phyloP scores from a whole-genome alignment of 1,284 basidiomycete species.

The Malassezia restricta region DNA sequence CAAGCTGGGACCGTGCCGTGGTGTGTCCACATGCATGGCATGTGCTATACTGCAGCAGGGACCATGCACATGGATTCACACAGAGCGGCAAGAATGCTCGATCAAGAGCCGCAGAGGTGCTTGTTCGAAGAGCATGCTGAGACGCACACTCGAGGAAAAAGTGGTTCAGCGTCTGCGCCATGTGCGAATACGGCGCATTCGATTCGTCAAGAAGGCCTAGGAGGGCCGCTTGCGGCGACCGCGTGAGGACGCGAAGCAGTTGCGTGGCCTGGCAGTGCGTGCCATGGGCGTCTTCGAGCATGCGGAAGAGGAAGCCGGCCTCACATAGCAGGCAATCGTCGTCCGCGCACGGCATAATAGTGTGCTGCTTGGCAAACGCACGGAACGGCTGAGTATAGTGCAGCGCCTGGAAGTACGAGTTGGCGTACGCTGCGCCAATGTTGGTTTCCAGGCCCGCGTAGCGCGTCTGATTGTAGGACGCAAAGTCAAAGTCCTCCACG shows the following conservation, averaged over 20 bases:
- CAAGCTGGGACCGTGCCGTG: slow-evolving; percentile 47
- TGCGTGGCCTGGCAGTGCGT: slow-evolving; percentile 93
- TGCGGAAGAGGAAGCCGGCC: slow-evolving; percentile 82
- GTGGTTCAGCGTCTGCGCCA: slow-evolving; percentile 88
- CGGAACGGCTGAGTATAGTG: slow-evolving; percentile 72
- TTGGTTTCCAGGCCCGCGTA: slow-evolving; percentile 92
- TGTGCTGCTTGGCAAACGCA: slow-evolving; percentile 75
- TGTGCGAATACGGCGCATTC: slow-evolving; percentile 63
- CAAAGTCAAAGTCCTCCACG: slow-evolving; percentile 99
- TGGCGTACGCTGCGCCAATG: slow-evolving; percentile 94
- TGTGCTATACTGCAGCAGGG: slow-evolving; percentile 49
- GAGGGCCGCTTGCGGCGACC: slow-evolving; percentile 60
- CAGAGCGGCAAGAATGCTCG: slow-evolving; percentile 1
- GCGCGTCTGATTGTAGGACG: slow-evolving; percentile 53
- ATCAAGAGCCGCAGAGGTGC: background rate
- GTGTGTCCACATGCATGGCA: slow-evolving; percentile 70
- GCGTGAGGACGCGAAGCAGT: slow-evolving; percentile 83
- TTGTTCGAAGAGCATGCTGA: slow-evolving; percentile 18
- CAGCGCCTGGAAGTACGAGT: slow-evolving; percentile 76
- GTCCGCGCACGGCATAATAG: slow-evolving; percentile 60
- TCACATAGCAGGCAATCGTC: slow-evolving; percentile 92
- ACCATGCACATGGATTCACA: slow-evolving; percentile 15
- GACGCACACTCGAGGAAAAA: slow-evolving; percentile 62
- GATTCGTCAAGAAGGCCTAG: slow-evolving; percentile 80
- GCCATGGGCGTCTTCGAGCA: slow-evolving; percentile 87